Evolutionary conservation across 2,329 filamentous ascomycete species (phyloP).

Genomic region (Diplodia seriata): DNA sequence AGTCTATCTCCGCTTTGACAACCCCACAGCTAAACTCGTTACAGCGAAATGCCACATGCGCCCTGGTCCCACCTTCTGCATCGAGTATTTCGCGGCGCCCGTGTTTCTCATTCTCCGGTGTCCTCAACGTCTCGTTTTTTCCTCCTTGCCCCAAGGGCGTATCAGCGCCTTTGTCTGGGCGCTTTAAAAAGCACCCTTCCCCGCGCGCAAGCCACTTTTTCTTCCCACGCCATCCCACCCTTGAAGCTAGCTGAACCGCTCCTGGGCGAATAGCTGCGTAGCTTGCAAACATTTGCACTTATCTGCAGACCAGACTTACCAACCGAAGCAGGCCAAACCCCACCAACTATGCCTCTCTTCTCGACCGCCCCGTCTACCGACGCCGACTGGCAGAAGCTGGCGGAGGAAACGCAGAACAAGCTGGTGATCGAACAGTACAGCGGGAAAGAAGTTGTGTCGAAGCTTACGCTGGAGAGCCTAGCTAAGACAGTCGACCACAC

Average conservation of each 20-base stretch:
- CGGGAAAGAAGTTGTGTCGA: constrained; percentile 37
- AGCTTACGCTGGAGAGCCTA: constrained; percentile 36
- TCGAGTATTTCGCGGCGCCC: constrained; percentile 15
- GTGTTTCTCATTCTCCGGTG: constrained; percentile 5
- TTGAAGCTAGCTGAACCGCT: constrained; percentile 22
- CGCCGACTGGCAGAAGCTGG: constrained; percentile 21
- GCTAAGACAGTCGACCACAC: constrained; percentile 57
- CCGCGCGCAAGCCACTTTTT: constrained; percentile 25
- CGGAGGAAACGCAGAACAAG: constrained; percentile 16
- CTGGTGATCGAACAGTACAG: constrained; percentile 10
- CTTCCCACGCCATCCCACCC: constrained; percentile 19
- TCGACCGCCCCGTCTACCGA: constrained; percentile 20
- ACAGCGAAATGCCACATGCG: constrained; percentile 14
- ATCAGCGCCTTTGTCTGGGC: neutral
- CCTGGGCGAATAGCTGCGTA: neutral
- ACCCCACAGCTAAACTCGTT: constrained; percentile 29
- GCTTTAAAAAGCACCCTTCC: constrained; percentile 13
- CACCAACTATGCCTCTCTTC: constrained; percentile 19
- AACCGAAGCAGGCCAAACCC: neutral
- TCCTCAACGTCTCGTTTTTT: neutral
- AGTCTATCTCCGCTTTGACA: constrained; percentile 22
- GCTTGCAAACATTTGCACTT: constrained; percentile 27
- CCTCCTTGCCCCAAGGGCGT: neutral
- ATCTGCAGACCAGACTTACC: neutral
- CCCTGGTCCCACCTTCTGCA: constrained; percentile 25